Conservation (phyloP, 1,284 basidiomycete genomes). For the Vanrija sp. region DNA sequence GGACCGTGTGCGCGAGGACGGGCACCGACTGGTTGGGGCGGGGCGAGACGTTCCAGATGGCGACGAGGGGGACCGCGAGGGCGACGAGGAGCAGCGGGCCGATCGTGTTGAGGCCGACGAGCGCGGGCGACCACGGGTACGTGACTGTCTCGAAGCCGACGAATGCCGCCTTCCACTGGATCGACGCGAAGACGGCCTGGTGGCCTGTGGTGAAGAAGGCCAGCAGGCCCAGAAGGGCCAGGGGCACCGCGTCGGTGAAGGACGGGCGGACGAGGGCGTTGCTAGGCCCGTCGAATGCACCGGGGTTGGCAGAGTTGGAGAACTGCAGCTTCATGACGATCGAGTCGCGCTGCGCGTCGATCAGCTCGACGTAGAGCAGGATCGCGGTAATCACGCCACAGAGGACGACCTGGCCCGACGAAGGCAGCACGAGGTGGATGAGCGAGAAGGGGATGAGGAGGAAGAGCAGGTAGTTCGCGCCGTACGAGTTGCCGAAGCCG, state of each 20-base stretch:
- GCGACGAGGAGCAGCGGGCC: constrained; percentile 65
- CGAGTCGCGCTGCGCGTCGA: constrained; percentile 74
- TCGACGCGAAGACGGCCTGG: constrained; percentile 78
- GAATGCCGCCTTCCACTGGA: constrained; percentile 96
- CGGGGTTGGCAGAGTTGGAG: constrained; percentile 20
- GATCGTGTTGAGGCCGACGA: constrained; percentile 77
- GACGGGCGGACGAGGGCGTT: constrained; percentile 49
- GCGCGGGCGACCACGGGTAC: constrained; percentile 71
- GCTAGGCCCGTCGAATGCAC: constrained; percentile 52
- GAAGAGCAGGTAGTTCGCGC: constrained; percentile 79
- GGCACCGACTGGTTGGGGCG: constrained; percentile 40
- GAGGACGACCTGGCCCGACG: constrained; percentile 76
- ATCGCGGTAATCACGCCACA: constrained; percentile 62
- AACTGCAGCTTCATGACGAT: constrained; percentile 51
- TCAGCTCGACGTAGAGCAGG: constrained; percentile 67
- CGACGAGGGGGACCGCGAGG: constrained; percentile 67
- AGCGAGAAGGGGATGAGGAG: constrained; percentile 63
- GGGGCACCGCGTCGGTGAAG: constrained; percentile 66
- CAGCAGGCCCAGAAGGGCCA: constrained; percentile 71
- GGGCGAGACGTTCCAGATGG: constrained; percentile 83
- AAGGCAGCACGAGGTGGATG: constrained; percentile 65
- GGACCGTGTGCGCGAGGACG: constrained; percentile 48
- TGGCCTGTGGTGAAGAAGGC: constrained; percentile 88
- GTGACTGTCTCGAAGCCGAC: constrained; percentile 63
- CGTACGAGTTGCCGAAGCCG: constrained; percentile 87